Conservation (phyloP, 2,329 filamentous ascomycete genomes). For the Penicillium sp. region DNA sequence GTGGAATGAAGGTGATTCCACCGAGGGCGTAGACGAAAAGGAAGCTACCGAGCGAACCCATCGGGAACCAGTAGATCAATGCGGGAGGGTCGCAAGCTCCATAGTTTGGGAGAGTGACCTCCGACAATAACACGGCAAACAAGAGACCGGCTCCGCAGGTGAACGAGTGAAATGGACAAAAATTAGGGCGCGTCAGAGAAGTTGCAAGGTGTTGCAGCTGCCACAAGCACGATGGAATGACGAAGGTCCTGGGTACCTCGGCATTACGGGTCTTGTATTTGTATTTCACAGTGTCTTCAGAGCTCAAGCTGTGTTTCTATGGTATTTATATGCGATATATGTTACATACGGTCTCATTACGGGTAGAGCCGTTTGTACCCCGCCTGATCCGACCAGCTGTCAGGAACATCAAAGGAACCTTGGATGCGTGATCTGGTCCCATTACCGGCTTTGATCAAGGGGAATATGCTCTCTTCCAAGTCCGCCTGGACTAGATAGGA, state of each 20-base stretch:
- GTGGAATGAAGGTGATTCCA: conserved; percentile 82
- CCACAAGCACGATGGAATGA: conserved; percentile 17
- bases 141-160: conserved; percentile 22
- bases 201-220: conserved; percentile 22
- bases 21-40: conserved; percentile 79
- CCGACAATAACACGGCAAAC: not conserved
- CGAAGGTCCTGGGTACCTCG: conserved; percentile 12
- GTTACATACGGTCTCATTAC: not conserved
- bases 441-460: not conserved
- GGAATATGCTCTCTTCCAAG: not conserved
- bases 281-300: not conserved
- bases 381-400: conserved; percentile 26
- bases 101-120: conserved; percentile 25
- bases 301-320: fast-evolving
- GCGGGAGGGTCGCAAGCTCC: conserved; percentile 34
- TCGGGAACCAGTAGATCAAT: conserved; percentile 38
- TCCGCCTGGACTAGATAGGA: not conserved
- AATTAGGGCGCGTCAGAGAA: conserved; percentile 9
- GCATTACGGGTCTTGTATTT: conserved; percentile 3
- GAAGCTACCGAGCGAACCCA: conserved; percentile 56
- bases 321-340: not conserved
- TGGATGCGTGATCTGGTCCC: not conserved
- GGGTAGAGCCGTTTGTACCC: conserved; percentile 8
- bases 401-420: conserved; percentile 16
- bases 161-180: conserved; percentile 9